Evolutionary conservation across 306 rosid species (phyloP).

Genomic region (Ormosia semicastrata): DNA sequence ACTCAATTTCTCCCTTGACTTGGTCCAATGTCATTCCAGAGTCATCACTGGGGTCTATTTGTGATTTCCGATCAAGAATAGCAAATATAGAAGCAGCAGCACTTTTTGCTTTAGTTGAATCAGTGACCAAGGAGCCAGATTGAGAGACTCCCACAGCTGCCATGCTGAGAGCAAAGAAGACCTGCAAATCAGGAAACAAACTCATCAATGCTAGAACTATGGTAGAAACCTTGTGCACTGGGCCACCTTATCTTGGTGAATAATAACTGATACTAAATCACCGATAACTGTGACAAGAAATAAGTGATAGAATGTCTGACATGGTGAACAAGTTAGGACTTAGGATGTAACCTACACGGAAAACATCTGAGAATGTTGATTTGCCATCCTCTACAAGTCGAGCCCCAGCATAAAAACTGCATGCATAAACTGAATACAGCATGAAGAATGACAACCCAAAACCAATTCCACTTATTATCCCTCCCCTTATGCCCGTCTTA

Average conservation of each 20-base stretch:
- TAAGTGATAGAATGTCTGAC: background rate
- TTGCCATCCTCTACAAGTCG: conserved; percentile 53
- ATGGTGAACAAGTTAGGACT: background rate
- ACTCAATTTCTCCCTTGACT: conserved; percentile 63
- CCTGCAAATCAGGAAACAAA: conserved; percentile 38
- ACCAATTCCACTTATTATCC: conserved; percentile 60
- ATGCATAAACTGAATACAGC: conserved; percentile 46
- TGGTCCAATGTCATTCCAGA: conserved; percentile 46
- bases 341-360: conserved; percentile 43
- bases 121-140: conserved; percentile 50
- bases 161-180: conserved; percentile 60
- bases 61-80: conserved; percentile 63
- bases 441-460: conserved; percentile 53
- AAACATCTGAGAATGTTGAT: conserved; percentile 48
- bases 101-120: conserved; percentile 51
- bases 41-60: conserved; percentile 52
- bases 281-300: background rate
- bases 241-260: background rate
- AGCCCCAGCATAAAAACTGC: conserved; percentile 66
- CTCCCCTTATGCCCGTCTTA: conserved; percentile 54
- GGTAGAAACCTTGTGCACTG: background rate
- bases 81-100: conserved; percentile 67
- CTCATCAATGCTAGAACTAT: background rate
- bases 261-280: background rate
- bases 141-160: conserved; percentile 59